phyloP scores from a whole-genome alignment of 495 filamentous ascomycete genomes.

The Daldinia childiae region DNA sequence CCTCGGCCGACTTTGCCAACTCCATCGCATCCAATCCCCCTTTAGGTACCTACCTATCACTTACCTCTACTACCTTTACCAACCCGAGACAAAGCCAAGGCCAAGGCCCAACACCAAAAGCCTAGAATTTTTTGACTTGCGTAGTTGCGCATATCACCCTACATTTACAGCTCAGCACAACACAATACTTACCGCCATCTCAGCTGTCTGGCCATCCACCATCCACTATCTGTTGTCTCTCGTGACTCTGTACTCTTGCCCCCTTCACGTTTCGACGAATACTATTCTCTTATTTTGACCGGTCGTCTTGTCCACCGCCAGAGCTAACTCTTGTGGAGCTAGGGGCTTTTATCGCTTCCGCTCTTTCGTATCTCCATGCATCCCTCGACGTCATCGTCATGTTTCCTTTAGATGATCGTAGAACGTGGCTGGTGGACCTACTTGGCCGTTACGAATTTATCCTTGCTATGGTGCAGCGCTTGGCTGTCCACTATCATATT shows the following conservation, averaged over 20 bases:
- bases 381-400: constrained; percentile 34
- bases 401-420: not conserved
- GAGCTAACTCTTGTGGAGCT: constrained; percentile 10
- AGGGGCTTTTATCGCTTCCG: constrained; percentile 15
- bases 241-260: constrained; percentile 36
- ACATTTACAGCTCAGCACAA: constrained; percentile 37
- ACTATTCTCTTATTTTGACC: constrained; percentile 6
- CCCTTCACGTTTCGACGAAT: constrained; percentile 21
- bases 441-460: constrained; percentile 15
- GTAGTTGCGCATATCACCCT: constrained; percentile 33
- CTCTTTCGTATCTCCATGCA: constrained; percentile 36
- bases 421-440: not conserved
- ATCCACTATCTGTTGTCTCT: constrained; percentile 22
- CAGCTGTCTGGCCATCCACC: constrained; percentile 35
- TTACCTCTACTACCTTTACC: not conserved
- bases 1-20: constrained; percentile 23
- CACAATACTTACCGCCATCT: constrained; percentile 43
- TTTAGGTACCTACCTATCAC: no score
- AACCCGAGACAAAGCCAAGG: constrained; percentile 4
- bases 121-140: constrained; percentile 17
- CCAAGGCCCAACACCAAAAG: constrained; percentile 20
- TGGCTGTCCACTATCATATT: not conserved
- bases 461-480: constrained; percentile 16
- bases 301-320: constrained; percentile 29
- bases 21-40: constrained; percentile 17